Evolutionary conservation across 129 eudicot species (phyloP).

Genomic region (Apium graveolens): DNA sequence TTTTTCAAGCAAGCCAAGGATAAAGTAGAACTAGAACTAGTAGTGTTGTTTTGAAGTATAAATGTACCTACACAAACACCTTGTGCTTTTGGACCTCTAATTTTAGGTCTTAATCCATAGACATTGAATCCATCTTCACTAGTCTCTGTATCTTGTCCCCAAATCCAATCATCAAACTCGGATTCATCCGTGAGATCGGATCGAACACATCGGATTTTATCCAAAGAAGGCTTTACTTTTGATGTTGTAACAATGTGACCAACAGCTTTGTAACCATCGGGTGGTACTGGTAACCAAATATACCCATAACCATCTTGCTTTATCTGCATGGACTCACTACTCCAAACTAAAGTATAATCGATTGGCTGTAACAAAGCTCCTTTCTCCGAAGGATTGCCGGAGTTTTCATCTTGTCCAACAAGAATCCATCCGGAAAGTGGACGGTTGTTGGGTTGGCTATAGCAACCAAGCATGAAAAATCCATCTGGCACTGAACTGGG

Average conservation of each 20-base stretch:
- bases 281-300: constrained; percentile 53
- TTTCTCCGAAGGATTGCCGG: not conserved
- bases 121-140: constrained; percentile 22
- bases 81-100: constrained; percentile 32
- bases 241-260: constrained; percentile 43
- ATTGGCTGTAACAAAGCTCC: constrained; percentile 30
- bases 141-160: constrained; percentile 18
- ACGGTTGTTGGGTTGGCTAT: constrained; percentile 47
- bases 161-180: constrained; percentile 32
- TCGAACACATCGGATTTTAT: constrained; percentile 38
- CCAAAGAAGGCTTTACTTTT: constrained; percentile 36
- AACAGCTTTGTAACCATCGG: constrained; percentile 38
- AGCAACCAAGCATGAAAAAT: constrained; percentile 54
- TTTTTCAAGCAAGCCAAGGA: constrained; percentile 37
- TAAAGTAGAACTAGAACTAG: constrained; percentile 16
- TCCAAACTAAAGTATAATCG: constrained; percentile 48
- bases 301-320: constrained; percentile 25
- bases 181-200: constrained; percentile 38
- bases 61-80: constrained; percentile 43
- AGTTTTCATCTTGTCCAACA: constrained; percentile 33
- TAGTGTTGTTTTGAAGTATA: constrained; percentile 6
- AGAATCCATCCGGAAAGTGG: constrained; percentile 55
- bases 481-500: constrained; percentile 55
- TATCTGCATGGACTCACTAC: constrained; percentile 19
- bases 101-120: constrained; percentile 29